Evolutionary conservation across 768 basidiomycete species (phyloP).

Genomic region (Suillus lakei): DNA sequence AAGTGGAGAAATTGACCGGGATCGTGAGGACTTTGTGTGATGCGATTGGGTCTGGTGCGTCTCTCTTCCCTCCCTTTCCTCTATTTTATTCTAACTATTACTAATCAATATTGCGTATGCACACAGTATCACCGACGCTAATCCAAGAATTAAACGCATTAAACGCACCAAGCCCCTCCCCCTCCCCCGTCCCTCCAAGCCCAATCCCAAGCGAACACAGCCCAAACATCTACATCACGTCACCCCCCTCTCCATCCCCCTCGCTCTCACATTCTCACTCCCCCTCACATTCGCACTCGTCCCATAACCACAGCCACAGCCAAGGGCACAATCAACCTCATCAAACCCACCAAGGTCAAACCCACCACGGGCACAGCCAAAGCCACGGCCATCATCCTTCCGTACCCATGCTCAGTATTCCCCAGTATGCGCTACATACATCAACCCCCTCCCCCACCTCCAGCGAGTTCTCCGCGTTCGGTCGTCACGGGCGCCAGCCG

Average conservation of each 20-base stretch:
- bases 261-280: neutral
- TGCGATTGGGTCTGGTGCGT: conserved; percentile 57
- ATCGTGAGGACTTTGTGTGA: conserved; percentile 70
- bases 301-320: neutral
- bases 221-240: conserved; percentile 77
- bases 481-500: conserved; percentile 31
- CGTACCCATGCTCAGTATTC: conserved; percentile 32
- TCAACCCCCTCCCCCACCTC: conserved; percentile 34
- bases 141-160: conserved; percentile 33
- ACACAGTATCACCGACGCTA: conserved; percentile 23
- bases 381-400: conserved; percentile 22
- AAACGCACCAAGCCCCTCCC: conserved; percentile 33
- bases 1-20: conserved; percentile 62
- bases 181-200: conserved; percentile 25
- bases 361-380: neutral
- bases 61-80: conserved; percentile 9
- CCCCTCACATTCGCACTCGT: conserved; percentile 21
- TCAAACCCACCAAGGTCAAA: no score
- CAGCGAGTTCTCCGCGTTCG: conserved; percentile 24
- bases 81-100: neutral
- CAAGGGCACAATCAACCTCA: no score
- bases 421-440: conserved; percentile 31
- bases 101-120: neutral
- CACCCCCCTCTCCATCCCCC: conserved; percentile 49
- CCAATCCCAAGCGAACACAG: conserved; percentile 32